Evolutionary conservation across 75 land plant genomes (phyloP), one percentile per base, ranked within the genome.

Genomic region (Pinus albicaulis): DNA sequence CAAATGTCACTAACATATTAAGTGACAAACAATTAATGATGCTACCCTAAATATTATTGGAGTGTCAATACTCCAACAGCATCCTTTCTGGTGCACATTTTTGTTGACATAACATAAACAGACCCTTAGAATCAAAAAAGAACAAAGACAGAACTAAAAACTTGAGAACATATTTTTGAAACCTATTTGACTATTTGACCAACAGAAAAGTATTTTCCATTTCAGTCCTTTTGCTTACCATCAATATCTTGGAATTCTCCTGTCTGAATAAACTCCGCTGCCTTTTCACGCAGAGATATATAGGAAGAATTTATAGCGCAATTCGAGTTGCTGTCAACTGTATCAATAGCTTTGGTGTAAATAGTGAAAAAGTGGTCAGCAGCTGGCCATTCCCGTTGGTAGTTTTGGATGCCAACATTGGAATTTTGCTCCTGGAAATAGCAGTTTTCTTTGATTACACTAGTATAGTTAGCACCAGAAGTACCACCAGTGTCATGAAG

Each of bases 191-290:
- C 44, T 68, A 68, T 68, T 15, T 68, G 71, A 48, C 53, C 12
- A 48, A 48, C 11, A 10, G 12, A 68, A 68, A 38, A 7, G 44
- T 68, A 36, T n/a, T 41, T 68, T 11, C 12, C 14, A 68, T 68
- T 48, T 10, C 48, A 68, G n/a, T 38, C 1, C 10, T 41, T 68
- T 68, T n/a, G 41, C 19, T 68, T 68, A 68, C 71, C 48, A 20
- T 68, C 71, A 15, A 41, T 68, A 68, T 68, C 12, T 20, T 68
- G 48, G 53, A 68, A 38, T 38, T 68, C 48, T 68, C 71, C 71
- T 8, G 71, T 68, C 14, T 23, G 22, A 68, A 68, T 44, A 68
- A 68, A 68, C 10, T 68, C 22, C 41, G 71, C 71, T 68, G 71
- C 71, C 53, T 44, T 68, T 41, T 68, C 71, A 68, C 15, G 71